Evolutionary conservation across 441 rosid genomes (phyloP).

Genomic region (Euphorbia corollata): DNA sequence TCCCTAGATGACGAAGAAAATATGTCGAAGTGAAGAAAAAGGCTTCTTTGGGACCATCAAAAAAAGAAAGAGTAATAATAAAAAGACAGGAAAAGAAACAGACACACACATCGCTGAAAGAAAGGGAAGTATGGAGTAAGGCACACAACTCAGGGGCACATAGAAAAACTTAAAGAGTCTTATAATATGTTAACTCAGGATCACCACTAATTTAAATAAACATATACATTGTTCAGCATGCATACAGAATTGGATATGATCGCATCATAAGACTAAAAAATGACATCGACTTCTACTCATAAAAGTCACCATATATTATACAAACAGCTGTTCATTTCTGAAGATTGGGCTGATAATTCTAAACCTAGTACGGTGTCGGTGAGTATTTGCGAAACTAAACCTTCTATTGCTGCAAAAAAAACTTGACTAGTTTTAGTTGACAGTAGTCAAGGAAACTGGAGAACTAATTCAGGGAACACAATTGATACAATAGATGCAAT

Average conservation of each 20-base stretch:
- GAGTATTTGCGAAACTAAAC: slow-evolving; percentile 1
- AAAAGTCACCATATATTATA: neutral
- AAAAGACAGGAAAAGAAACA: no score
- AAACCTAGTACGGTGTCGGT: slow-evolving; percentile 6
- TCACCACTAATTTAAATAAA: neutral
- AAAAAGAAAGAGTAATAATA: neutral
- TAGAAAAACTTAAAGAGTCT: neutral
- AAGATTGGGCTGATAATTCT: neutral
- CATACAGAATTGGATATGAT: slow-evolving; percentile 10
- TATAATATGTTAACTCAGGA: neutral
- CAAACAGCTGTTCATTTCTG: neutral
- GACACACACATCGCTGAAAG: no score
- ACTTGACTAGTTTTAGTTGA: neutral
- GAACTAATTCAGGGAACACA: neutral
- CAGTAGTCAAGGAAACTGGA: neutral
- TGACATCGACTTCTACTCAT: neutral
- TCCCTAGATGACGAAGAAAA: slow-evolving; percentile 48
- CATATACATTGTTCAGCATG: neutral
- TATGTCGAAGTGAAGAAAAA: slow-evolving; percentile 8
- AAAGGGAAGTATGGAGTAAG: neutral
- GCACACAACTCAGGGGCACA: neutral
- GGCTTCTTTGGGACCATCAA: neutral
- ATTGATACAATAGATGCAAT: neutral
- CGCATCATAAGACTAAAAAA: neutral
- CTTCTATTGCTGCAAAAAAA: slow-evolving; percentile 3